Base-by-base conservation (phyloP, 2,329 filamentous ascomycete genomes). In the Drechslerella coelobrocha region DNA sequence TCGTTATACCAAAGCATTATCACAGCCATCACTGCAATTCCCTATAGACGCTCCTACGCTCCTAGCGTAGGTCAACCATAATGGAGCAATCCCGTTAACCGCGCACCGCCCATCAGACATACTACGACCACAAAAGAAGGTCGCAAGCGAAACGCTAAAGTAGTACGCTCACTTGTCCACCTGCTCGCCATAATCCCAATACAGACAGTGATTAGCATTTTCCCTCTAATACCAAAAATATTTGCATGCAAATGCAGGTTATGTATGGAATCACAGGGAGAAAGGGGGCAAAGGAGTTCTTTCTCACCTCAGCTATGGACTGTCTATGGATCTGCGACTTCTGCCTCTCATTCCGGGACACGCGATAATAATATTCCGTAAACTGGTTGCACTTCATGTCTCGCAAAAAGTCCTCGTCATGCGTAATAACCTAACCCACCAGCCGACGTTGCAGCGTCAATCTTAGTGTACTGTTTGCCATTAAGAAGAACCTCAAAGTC, bases 321-420 rank as follows among this genome's bases (percentile, higher is more conserved):
- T 84, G 82, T 41, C 86, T 84, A 78, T 89, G 86, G 78, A 99
- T 97, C 57, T 89, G 85, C 73, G 90, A 96, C 78, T 96, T 93
- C 81, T 97, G 92, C 75, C 85, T 86, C 75, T 89, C 86, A 77
- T 96, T 89, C 55, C 94, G 84, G 72, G 85, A 89, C 9, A 99
- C 90, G 2, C 92, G 86, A 80, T 90, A 97, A 78, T 97, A 99
- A 73, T 88, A 87, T 79, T 97, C 94, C 73, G 89, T 90, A 77
- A 96, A 97, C 75, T 99, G 93, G 23, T 87, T 88, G 78, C 92
- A 96, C 75, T 92, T 88, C 94, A 99, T 99, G 77, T 92, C 87
- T 60, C 89, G 85, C 77, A 99, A 78, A 76, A 99, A 99, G 77
- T 96, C 91, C 81, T 97, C 95, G 80, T 99, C 94, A 82, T 99